phyloP scores from a whole-genome alignment of 2,329 filamentous ascomycete genomes.

The Cytospora schulzeri region DNA sequence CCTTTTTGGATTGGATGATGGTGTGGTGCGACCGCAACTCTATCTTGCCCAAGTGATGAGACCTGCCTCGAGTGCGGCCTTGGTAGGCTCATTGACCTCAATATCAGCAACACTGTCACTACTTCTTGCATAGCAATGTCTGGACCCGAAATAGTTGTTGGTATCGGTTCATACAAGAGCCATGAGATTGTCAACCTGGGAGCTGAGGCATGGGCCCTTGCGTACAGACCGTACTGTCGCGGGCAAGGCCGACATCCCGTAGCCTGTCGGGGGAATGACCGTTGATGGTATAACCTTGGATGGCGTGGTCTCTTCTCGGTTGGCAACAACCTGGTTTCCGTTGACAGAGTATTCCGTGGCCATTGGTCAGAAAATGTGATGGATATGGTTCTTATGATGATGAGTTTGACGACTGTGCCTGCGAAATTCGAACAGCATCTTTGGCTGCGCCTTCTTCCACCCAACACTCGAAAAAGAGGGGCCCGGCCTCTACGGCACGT shows the following conservation, averaged over 20 bases:
- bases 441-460: slow-evolving; percentile 59
- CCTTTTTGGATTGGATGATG: slow-evolving; percentile 33
- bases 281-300: not conserved
- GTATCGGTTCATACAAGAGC: slow-evolving; percentile 35
- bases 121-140: slow-evolving; percentile 14
- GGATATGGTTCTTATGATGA: not conserved
- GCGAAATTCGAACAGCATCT: slow-evolving; percentile 28
- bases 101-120: slow-evolving; percentile 12
- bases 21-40: slow-evolving; percentile 31
- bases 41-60: slow-evolving; percentile 31
- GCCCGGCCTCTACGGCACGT: slow-evolving; percentile 57
- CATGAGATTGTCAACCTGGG: slow-evolving; percentile 33
- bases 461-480: slow-evolving; percentile 68
- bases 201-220: not conserved
- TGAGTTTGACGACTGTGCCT: slow-evolving; percentile 4
- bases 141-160: slow-evolving; percentile 24
- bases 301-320: not conserved
- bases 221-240: not conserved
- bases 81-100: slow-evolving; percentile 15
- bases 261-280: not conserved
- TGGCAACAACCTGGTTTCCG: not conserved
- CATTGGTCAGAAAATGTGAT: not conserved
- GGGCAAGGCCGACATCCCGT: not conserved
- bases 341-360: not conserved
- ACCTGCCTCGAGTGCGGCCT: slow-evolving; percentile 30